Evolutionary conservation across 2,329 filamentous ascomycete genomes (phyloP), one percentile per base, ranked within the genome.

Genomic region (Ophiostoma triangulosporum): DNA sequence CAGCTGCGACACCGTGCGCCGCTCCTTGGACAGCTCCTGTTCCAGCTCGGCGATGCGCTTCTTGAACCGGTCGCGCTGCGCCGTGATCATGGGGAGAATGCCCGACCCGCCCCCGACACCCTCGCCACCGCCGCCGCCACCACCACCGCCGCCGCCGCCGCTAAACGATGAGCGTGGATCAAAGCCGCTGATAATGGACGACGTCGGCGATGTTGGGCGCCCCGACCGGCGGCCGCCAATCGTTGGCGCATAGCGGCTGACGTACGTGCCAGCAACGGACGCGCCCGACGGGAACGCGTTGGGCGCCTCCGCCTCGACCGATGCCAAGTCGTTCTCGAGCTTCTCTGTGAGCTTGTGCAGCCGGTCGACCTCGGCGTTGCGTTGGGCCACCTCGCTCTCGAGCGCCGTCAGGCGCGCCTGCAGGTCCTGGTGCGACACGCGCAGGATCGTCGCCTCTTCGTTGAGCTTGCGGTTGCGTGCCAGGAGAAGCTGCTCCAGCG

Each of bases 161-260:
- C 33, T 46, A 1, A 54, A 46, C 36, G 48, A 69, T 72, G 73
- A 52, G 43, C 80, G 76, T 22, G 86, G 83, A 63, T 95, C 87
- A 64, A 96, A 89, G n/a, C 93, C 93, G 56, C 90, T 96, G 62
- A 98, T 97, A 62, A 98, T 97, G 20, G 91, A 97, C 4, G 91
- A 97, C 1, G 93, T 97, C 0, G 93, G 94, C 3, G 93, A 97
- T 15, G 85, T 79, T 50, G 75, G 73, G 38, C 84, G 79, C 2
- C 58, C 59, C 20, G 36, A 20, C 3, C 54, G 43, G 17, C 53
- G 52, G 20, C 73, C 36, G 73, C 74, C 12, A 9, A 74, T 68
- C 2, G 77, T 73, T 2, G 86, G 82, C 2, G 86, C 83, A 63
- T 89, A 86, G 49, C 86, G 80, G 22, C 86, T 91, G 51, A 83